phyloP scores from a whole-genome alignment of 805 yeast genomes.

The Kluyveromyces siamensis region DNA sequence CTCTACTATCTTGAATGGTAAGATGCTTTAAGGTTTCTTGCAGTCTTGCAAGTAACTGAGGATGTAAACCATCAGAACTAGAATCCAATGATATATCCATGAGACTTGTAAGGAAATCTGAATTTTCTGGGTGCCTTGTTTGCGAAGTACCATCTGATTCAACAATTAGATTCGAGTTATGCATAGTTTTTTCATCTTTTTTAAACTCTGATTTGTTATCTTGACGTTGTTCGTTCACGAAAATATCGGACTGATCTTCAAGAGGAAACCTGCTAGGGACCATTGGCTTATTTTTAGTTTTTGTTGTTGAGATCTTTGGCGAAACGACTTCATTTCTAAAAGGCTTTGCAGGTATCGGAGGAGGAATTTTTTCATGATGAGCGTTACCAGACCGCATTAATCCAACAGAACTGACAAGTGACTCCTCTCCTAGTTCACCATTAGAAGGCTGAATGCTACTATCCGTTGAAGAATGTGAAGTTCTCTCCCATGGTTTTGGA shows the following conservation, averaged over 20 bases:
- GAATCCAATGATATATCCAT: slow-evolving; percentile 5
- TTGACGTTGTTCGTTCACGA: neutral
- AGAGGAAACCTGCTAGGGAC: neutral
- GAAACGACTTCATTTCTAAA: neutral
- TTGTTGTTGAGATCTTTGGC: neutral
- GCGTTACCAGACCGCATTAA: neutral
- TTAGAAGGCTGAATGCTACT: neutral
- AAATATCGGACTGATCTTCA: neutral
- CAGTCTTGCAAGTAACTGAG: slow-evolving; percentile 9
- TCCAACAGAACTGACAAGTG: neutral
- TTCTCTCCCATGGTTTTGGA: slow-evolving; percentile 8
- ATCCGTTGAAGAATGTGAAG: neutral
- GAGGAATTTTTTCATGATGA: neutral
- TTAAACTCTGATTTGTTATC: neutral
- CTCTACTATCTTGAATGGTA: slow-evolving; percentile 5
- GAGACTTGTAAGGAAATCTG: slow-evolving; percentile 4
- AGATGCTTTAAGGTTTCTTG: slow-evolving; percentile 9
- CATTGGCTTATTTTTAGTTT: neutral
- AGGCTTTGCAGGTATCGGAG: neutral
- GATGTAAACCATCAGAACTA: slow-evolving; percentile 5
- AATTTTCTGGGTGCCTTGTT: too few species aligned
- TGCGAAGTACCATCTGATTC: neutral
- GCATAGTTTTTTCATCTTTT: too few species aligned
- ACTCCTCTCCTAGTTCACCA: neutral
- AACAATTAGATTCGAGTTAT: neutral